Evolutionary conservation across 306 rosid species (phyloP), one percentile per base, ranked within the genome.

Genomic region (Canavalia gladiata): DNA sequence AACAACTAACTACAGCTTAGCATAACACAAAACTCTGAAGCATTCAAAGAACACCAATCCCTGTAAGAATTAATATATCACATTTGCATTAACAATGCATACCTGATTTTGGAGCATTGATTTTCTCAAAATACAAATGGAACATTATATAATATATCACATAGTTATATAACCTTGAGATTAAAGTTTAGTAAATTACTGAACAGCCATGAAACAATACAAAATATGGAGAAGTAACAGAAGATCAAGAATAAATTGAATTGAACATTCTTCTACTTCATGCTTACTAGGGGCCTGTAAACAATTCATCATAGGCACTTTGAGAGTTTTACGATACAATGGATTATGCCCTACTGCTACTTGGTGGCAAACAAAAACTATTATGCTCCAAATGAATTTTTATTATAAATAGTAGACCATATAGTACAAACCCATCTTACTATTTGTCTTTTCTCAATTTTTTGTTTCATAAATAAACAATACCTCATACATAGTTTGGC

Each of bases 21-120:
- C 45, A 49, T 58, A 51, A 4, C 55, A 79, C 11, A 73, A 72
- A 57, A 81, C 31, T 34, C 59, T 12, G 2, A 29, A 72, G 34
- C 70, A 59, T 60, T 70, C 3, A 1, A 71, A 60, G 39, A 11
- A 50, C 1, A 37, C 28, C 30, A 51, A 68, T 67, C 74, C 74
- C 51, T 3, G 2, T 13, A 35, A 66, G 47, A 64, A 41, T 4
- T 68, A 52, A 25, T n/a, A 46, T 2, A 74, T 58, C 50, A 41
- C 73, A 72, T 31, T 72, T 63, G 57, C 67, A 72, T 62, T 35
- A 60, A 49, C 41, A 37, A 37, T 2, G 35, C n/a, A 35, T 10
- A 39, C 41, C 50, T 39, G 18, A 34, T 62, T 50, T 13, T 10
- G 60, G 46, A 80, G 2, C 46, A 72, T 39, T 39, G 41, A 13